A percentile compares a stretch with the other conserved stretches of the same genome.
phyloP scores from a whole-genome alignment of 2,329 filamentous ascomycete species.

The Chaetomiaceae sp. region DNA sequence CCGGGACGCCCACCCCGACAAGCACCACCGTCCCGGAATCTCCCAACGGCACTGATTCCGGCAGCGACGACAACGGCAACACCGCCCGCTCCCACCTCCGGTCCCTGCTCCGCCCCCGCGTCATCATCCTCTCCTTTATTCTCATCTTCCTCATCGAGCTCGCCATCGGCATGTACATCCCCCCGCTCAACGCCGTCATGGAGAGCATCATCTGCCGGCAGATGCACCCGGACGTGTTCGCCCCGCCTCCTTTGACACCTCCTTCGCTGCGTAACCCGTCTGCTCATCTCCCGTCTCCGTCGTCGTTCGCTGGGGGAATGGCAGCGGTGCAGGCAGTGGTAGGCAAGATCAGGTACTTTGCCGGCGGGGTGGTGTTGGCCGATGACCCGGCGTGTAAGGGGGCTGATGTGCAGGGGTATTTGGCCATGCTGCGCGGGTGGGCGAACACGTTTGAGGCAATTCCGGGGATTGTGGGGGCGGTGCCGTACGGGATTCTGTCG shows the following conservation, averaged over 20 bases:
- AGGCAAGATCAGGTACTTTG: not conserved
- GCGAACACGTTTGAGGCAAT: slow-evolving; percentile 42
- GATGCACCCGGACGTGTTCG: slow-evolving; percentile 39
- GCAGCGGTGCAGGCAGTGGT: not conserved
- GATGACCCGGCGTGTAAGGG: slow-evolving; percentile 47
- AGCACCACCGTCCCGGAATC: not conserved
- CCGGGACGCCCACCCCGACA: slow-evolving; percentile 8
- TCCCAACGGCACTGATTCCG: not conserved
- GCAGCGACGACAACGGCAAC: not conserved
- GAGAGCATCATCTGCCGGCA: slow-evolving; percentile 51
- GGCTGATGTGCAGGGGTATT: slow-evolving; percentile 44
- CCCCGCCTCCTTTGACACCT: slow-evolving; percentile 26
- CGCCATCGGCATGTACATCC: slow-evolving; percentile 30
- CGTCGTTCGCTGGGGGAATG: too few relatives aligned
- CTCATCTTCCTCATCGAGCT: slow-evolving; percentile 41
- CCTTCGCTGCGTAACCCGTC: slow-evolving; percentile 17
- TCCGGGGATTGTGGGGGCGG: slow-evolving; percentile 40
- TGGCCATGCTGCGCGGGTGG: slow-evolving; percentile 51
- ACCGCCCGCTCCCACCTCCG: slow-evolving; percentile 14
- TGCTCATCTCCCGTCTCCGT: not conserved
- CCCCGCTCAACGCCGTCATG: slow-evolving; percentile 46
- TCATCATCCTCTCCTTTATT: slow-evolving; percentile 30
- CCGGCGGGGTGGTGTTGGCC: slow-evolving; percentile 15
- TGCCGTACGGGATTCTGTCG: slow-evolving; percentile 44
- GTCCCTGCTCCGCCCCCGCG: slow-evolving; percentile 24